phyloP scores from a whole-genome alignment of 306 rosid genomes.

The Astragalus membranaceus region DNA sequence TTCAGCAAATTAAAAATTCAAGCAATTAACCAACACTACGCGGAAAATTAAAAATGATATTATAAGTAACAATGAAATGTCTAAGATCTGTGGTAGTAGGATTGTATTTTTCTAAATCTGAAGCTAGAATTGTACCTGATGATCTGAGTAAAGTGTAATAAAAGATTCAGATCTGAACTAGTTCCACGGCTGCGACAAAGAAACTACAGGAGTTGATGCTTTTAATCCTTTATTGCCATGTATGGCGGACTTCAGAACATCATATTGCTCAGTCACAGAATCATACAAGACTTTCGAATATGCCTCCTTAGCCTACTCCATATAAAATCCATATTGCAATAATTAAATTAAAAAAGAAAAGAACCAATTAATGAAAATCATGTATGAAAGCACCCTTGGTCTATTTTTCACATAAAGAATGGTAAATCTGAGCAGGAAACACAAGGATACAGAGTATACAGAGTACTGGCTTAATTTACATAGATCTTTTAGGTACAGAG shows the following conservation, averaged over 20 bases:
- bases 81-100: neutral
- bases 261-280: slow-evolving; percentile 65
- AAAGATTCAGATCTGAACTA: slow-evolving; percentile 31
- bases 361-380: neutral
- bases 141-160: slow-evolving; percentile 17
- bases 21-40: neutral
- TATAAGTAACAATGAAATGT: neutral
- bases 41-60: slow-evolving; percentile 17
- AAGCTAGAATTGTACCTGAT: slow-evolving; percentile 38
- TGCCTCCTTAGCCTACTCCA: slow-evolving; percentile 62
- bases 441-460: slow-evolving; percentile 14
- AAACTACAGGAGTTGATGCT: slow-evolving; percentile 61
- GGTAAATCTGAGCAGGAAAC: neutral
- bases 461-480: neutral
- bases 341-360: slow-evolving; percentile 18
- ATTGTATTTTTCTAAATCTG: neutral
- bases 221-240: slow-evolving; percentile 51
- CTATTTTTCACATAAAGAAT: slow-evolving; percentile 7
- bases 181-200: slow-evolving; percentile 86
- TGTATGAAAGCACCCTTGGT: neutral
- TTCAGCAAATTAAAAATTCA: neutral
- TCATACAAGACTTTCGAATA: slow-evolving; percentile 54
- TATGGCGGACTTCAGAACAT: slow-evolving; percentile 73
- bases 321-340: slow-evolving; percentile 15
- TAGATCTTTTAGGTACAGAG: neutral